These are phyloP conservation scores for Rhipidocladum racemiflorum DNA, from an alignment of 176 grass and related monocot species.

Conservation along the genomic window DNA sequence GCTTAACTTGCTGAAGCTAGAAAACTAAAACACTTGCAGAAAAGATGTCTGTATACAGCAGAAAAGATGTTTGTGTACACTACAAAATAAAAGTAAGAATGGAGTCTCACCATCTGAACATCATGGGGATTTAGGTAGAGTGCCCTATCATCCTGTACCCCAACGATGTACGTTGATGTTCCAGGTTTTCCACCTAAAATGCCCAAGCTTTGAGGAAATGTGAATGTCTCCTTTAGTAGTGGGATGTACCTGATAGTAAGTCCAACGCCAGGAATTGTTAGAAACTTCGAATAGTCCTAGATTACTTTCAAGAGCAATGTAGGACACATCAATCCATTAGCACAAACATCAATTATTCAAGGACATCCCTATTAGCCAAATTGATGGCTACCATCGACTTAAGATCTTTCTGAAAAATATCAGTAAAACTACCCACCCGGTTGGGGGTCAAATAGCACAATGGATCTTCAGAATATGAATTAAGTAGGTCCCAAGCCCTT, in stretches of 20 bases:
- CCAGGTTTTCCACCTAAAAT: slow-evolving; percentile 99
- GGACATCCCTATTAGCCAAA: not conserved
- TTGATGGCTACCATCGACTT: not conserved
- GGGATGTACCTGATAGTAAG: slow-evolving; percentile 76
- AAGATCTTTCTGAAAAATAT: slow-evolving; percentile 13
- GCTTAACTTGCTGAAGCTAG: not conserved
- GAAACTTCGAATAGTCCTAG: not conserved
- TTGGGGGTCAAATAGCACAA: not conserved
- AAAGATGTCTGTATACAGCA: not conserved
- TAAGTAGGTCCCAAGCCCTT: not conserved
- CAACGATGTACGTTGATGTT: slow-evolving; percentile 88
- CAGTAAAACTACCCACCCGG: not conserved
- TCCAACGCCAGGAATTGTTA: slow-evolving; percentile 9
- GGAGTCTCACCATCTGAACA: slow-evolving; percentile 59
- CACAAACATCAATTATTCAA: slow-evolving; percentile 19
- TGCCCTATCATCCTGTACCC: slow-evolving; percentile 89
- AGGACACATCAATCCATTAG: slow-evolving; percentile 10
- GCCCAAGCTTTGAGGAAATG: slow-evolving; percentile 92
- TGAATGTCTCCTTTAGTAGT: slow-evolving; percentile 87
- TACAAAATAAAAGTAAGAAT: slow-evolving; percentile 2
- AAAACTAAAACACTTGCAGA: not conserved
- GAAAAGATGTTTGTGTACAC: not conserved
- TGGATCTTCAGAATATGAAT: not conserved
- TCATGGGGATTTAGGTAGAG: slow-evolving; percentile 96
- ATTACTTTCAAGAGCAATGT: not conserved